Percentiles rank a stretch among this genome's conserved stretches.
phyloP scores from a whole-genome alignment of 2,329 filamentous ascomycete genomes.

The Herpotrichia juniperi region DNA sequence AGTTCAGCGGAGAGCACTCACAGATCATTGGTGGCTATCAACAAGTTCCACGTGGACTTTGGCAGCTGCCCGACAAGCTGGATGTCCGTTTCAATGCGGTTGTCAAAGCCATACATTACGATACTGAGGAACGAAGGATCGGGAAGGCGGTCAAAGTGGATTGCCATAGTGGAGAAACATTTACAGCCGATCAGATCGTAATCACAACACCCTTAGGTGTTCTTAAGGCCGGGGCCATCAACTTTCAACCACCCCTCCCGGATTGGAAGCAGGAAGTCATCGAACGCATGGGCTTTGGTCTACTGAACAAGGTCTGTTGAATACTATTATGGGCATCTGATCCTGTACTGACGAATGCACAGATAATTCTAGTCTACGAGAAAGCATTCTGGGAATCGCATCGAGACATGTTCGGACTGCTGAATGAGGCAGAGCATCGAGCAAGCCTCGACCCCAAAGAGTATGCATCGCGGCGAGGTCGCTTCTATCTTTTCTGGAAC shows the following conservation, averaged over 20 bases:
- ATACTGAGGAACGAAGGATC: conserved; percentile 15
- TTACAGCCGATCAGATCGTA: conserved; percentile 90
- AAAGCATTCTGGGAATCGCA: conserved; percentile 88
- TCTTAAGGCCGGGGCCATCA: conserved; percentile 78
- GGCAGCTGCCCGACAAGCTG: conserved; percentile 76
- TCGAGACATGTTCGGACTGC: conserved; percentile 90
- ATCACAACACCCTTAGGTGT: conserved; percentile 90
- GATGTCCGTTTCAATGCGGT: conserved; percentile 76
- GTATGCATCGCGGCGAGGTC: conserved; percentile 79
- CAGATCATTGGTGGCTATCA: conserved; percentile 95
- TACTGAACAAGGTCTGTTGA: conserved; percentile 80
- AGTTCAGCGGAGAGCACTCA: conserved; percentile 93
- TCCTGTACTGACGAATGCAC: not conserved
- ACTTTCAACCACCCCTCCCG: conserved; percentile 91
- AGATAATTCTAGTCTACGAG: conserved; percentile 84
- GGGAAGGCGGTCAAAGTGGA: conserved; percentile 50
- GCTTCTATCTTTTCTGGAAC: conserved; percentile 98
- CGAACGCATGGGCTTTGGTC: conserved; percentile 83
- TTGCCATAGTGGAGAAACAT: conserved; percentile 75
- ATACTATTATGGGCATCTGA: not conserved
- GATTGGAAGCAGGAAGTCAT: conserved; percentile 84
- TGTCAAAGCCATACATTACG: conserved; percentile 75
- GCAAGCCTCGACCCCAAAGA: conserved; percentile 79
- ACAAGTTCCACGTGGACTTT: conserved; percentile 85
- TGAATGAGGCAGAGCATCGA: conserved; percentile 73